Evolutionary conservation across 1,139 yeast species (phyloP), one percentile per base, ranked within the genome.

Genomic region (Yamadazyma dendronema): DNA sequence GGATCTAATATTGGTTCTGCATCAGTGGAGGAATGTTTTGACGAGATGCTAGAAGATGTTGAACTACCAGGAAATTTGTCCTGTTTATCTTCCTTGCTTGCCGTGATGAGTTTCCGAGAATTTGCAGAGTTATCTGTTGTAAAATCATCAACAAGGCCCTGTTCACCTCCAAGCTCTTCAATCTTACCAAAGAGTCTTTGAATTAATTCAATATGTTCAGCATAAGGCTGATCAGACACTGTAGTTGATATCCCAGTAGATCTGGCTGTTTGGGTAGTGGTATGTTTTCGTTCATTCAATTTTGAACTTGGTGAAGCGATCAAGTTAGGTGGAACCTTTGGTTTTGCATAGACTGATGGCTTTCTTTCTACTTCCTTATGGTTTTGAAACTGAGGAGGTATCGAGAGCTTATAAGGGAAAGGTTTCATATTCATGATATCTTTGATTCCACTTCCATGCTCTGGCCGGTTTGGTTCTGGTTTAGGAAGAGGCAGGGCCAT

Each of bases 321-420:
- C n/a, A n/a, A n/a, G 12, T 28, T 34, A 17, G 30, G 37, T 14
- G 33, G 38, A n/a, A 46, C 33, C 29, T 53, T 61, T 1, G 67
- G 67, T 36, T 61, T 61, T 4, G 52, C 47, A 38, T 62, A 61
- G 0, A 24, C 30, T 5, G 31, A 33, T 3, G 28, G 27, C 6
- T 19, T 26, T 7, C 10, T 23, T 6, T 23, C 29, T 12, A 16
- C 22, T 4, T 33, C 29, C 8, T 43, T 37, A 34, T 61, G 62
- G 29, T 46, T 38, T 16, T 48, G 49, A 33, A 59, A 59, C 35
- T 61, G 65, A 2, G 66, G 66, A 3, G 41, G 38, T 1, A 59
- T 49, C 2, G 56, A 48, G 4, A 61, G 44, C 27, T 59, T 56
- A 41, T 59, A 45, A 3, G 62, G 49, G 0, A 58, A 48, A 17